Percentiles rank a stretch among this genome's conserved stretches.
Conservation (phyloP, 495 filamentous ascomycete species). For the Podospora pseudoanserina region DNA sequence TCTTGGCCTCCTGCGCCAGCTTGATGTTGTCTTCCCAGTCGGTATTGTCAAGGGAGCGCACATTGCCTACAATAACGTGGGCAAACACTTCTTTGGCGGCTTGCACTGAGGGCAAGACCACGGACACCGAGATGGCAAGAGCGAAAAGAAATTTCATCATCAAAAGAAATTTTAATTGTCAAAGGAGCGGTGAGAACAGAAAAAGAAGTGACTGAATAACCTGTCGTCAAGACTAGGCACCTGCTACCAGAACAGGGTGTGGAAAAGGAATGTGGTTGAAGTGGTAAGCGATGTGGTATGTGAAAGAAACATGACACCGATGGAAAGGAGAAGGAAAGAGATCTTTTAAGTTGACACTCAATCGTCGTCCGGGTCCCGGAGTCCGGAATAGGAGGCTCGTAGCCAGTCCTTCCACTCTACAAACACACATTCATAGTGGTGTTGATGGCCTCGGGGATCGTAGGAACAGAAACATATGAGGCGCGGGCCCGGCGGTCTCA, state of each 20-base stretch:
- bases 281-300: neutral
- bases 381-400: neutral
- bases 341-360: neutral
- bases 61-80: slow-evolving; percentile 28
- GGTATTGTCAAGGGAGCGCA: slow-evolving; percentile 41
- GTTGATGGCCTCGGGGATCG: neutral
- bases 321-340: neutral
- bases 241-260: slow-evolving; percentile 9
- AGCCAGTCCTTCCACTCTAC: neutral
- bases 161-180: neutral
- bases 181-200: neutral
- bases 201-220: slow-evolving; percentile 6
- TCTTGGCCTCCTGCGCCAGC: slow-evolving; percentile 49
- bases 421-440: neutral
- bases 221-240: slow-evolving; percentile 1
- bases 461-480: neutral
- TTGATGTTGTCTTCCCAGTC: slow-evolving; percentile 58
- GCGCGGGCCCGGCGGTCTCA: neutral
- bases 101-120: slow-evolving; percentile 11
- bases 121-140: slow-evolving; percentile 1
- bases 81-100: slow-evolving; percentile 28
- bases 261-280: neutral
- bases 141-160: slow-evolving; percentile 18
- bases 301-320: neutral
- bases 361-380: neutral